Evolutionary conservation across 2,329 filamentous ascomycete genomes (phyloP), one percentile per base, ranked within the genome.

Genomic region (Scedosporium minutisporum): DNA sequence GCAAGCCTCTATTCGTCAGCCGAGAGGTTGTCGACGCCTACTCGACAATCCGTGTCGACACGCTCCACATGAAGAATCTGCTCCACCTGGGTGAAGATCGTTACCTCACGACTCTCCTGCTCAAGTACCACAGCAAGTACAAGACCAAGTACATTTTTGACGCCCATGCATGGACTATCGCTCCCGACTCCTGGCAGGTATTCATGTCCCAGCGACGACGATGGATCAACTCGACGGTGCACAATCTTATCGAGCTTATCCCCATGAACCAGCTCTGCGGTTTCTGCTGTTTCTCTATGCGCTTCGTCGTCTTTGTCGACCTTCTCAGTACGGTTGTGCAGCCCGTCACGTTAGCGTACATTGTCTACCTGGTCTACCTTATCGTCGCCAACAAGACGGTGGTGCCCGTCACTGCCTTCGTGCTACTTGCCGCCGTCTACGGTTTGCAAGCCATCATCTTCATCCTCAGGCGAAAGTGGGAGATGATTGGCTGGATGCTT

Each of bases 231-330:
- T 97, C 93, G 63, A 99, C 95, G 0, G 91, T 99, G 60, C 95
- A 99, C 82, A 99, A 99, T 75, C 82, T 99, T 65, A 90, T 96
- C 66, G 95, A 99, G 74, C 87, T 99, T 65, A 93, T 97, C 66
- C 93, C 93, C 5, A 81, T 99, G 75, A 86, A 89, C 65, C 90
- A 97, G 74, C 89, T 99, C 60, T 99, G 95, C 75, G 95, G 95
- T 77, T 99, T 99, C 87, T 99, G 95, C 82, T 99, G 95, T 78
- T 99, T 99, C 82, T 96, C 90, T 76, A 99, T 99, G 95, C 89
- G 95, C 70, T 99, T 99, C 76, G 85, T 99, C 64, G 93, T 99
- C 68, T 96, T 99, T 71, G 75, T 99, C 68, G 95, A 99, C 76
- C 80, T 99, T 69, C 80, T 99, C 66, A 95, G 90, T 63, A 99